Evolutionary conservation across 345 rosid genomes (phyloP), one percentile per base, ranked within the genome.

Genomic region (Zanthoxylum bungeanum): DNA sequence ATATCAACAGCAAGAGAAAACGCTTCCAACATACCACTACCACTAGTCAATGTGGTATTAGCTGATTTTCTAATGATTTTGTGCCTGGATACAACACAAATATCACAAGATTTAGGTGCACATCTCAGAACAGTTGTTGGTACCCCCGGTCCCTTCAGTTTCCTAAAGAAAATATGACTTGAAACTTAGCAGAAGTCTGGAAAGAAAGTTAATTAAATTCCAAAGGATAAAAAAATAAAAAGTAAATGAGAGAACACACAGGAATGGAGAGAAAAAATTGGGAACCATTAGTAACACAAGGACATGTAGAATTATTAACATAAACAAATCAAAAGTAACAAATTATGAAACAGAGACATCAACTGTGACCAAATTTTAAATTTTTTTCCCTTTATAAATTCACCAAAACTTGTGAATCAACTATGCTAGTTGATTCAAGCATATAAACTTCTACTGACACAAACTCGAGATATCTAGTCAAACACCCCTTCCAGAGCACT

Each of bases 21-120:
- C n/a, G 28, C 8, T 68, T 57, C 52, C 37, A 24, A 75, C 73
- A 66, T 81, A 85, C 91, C 87, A 12, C 53, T 81, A 85, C 91
- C 87, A 12, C 53, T 36, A 46, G 74, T 42, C 36, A 60, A 66
- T 50, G 78, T 37, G 51, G 64, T 64, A 70, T 39, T 76, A 70
- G 82, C 82, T 22, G 88, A 87, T 79, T 84, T 87, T 60, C 81
- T 77, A 73, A 85, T 39, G 44, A 84, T 56, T 81, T 81, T 69
- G 52, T 66, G 75, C 62, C 70, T 84, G 71, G 76, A 85, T 63
- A 91, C 82, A 68, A 93, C 82, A 71, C 79, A 82, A 33, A 88
- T 52, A 58, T 84, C 78, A 61, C 90, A 89, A 34, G 80, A 49
- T 25, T 71, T 77, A 46, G 93, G 88, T 68, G 92, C 82, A 77